These are phyloP conservation scores for Lithospermum erythrorhizon DNA, from an alignment of 257 asterid genomes.

Conservation along the genomic window DNA sequence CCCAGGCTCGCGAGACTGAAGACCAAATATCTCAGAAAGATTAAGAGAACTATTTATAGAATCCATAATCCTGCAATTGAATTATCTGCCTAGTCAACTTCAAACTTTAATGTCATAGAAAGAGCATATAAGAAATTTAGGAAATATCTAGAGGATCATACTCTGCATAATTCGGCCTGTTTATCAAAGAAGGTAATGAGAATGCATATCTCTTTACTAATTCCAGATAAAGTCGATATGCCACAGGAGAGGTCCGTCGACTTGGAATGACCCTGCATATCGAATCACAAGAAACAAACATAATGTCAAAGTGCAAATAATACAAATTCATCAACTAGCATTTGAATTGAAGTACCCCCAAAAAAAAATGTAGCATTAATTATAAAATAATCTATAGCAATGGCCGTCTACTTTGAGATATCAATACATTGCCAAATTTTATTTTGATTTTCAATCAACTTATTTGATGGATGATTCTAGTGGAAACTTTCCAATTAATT, in stretches of 20 bases:
- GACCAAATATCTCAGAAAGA: constrained; percentile 47
- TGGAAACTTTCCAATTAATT: too few relatives aligned
- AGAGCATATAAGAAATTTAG: neutral
- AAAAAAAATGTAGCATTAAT: too few relatives aligned
- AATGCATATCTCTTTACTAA: constrained; percentile 65
- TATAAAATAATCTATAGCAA: too few relatives aligned
- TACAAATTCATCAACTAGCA: neutral
- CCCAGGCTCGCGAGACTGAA: constrained; percentile 73
- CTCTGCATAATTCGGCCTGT: constrained; percentile 72
- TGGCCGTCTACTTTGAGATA: too few relatives aligned
- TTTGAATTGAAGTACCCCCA: too few relatives aligned
- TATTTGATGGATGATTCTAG: too few relatives aligned
- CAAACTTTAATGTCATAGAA: too few relatives aligned
- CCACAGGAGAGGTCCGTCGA: constrained; percentile 65
- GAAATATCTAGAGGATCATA: constrained; percentile 20
- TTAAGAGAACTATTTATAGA: constrained; percentile 56
- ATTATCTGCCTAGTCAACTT: constrained; percentile 11
- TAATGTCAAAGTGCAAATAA: neutral
- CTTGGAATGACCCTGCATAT: constrained; percentile 53
- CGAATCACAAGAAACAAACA: neutral
- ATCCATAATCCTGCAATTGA: constrained; percentile 82
- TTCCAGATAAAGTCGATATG: constrained; percentile 86
- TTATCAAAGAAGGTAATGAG: constrained; percentile 58
- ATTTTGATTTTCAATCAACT: too few relatives aligned
- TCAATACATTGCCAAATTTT: too few relatives aligned